These are phyloP conservation scores for Saccharomycopsis phalli DNA, from an alignment of 1,139 yeast genomes.

Conservation along the genomic window DNA sequence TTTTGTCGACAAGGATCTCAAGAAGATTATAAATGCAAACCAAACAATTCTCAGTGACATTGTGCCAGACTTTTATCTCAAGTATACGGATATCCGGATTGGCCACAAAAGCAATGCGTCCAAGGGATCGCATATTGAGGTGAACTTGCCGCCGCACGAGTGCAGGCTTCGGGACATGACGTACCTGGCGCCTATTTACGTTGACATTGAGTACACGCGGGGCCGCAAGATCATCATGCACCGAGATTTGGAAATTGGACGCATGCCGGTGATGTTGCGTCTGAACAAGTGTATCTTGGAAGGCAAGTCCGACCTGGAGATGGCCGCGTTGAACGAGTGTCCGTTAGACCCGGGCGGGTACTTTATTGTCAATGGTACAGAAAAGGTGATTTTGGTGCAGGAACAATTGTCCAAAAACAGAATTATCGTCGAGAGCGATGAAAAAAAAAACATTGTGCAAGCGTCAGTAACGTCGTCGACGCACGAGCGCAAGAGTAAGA, in stretches of 20 bases:
- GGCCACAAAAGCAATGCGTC: slow-evolving; percentile 44
- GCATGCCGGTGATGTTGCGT: slow-evolving; percentile 97
- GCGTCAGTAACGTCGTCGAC: slow-evolving; percentile 97
- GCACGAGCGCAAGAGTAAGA: slow-evolving; percentile 94
- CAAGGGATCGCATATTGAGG: slow-evolving; percentile 25
- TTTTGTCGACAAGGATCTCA: slow-evolving; percentile 87
- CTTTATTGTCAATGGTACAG: slow-evolving; percentile 95
- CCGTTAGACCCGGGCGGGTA: slow-evolving; percentile 99
- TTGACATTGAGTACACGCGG: slow-evolving; percentile 93
- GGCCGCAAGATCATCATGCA: slow-evolving; percentile 88
- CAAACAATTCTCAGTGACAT: slow-evolving; percentile 86
- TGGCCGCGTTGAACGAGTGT: slow-evolving; percentile 90
- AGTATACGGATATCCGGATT: slow-evolving; percentile 84
- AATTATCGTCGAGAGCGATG: slow-evolving; percentile 96
- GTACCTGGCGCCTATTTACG: slow-evolving; percentile 92
- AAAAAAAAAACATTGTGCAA: slow-evolving; percentile 86
- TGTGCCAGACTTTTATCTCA: slow-evolving; percentile 91
- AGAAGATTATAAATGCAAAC: slow-evolving; percentile 86
- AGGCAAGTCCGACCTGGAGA: slow-evolving; percentile 66
- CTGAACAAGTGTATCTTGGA: slow-evolving; percentile 83
- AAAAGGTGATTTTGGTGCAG: slow-evolving; percentile 91
- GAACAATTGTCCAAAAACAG: slow-evolving; percentile 96
- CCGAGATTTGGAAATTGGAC: slow-evolving; percentile 85
- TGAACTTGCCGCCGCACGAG: slow-evolving; percentile 82
- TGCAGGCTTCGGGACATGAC: slow-evolving; percentile 93